Evolutionary conservation across 2,329 filamentous ascomycete species (phyloP), one percentile per base, ranked within the genome.

Genomic region (Ophiocordyceps camponoti-floridani): DNA sequence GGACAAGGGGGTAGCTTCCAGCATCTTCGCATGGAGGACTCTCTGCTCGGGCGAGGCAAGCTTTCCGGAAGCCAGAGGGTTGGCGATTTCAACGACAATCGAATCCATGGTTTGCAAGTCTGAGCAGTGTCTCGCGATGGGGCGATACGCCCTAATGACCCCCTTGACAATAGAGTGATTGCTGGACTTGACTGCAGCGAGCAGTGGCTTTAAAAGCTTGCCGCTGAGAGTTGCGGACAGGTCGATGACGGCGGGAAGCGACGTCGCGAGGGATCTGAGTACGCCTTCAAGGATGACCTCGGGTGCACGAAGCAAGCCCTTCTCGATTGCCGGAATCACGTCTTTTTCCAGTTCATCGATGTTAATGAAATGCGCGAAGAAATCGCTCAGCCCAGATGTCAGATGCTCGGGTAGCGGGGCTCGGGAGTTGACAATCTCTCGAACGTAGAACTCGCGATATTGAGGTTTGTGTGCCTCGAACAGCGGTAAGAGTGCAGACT

Each of bases 101-200:
- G 82, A 80, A 33, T 75, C 70, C 40, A 94, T 63, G 4, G 70
- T 61, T 4, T 66, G 59, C 6, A 69, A 61, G 49, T 84, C 73
- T 42, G 64, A 58, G 51, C 77, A 83, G 51, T 73, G 72, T 40
- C 65, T 60, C 28, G 84, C 73, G n/a, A 88, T 67, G 10, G 74
- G 72, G 50, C 73, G 71, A 58, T 96, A 94, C 8, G 82, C 82
- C 37, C 72, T 69, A 19, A 88, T 64, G 9, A 84, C 83, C 23
- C 86, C 87, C 49, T 74, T 74, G 46, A 89, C 79, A 49, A 95
- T 85, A 2, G 63, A 62, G 13, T 75, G 66, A 58, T 94, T 96
- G 55, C 83, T 88, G 1, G 91, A 96, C 61, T 94, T 95, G 60
- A 88, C 70, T 57, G 87, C 94, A 38, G 86, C 79, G n/a, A 96